Evolutionary conservation across 164 flowering plant species (phyloP).

Genomic region (Buxus sempervirens): DNA sequence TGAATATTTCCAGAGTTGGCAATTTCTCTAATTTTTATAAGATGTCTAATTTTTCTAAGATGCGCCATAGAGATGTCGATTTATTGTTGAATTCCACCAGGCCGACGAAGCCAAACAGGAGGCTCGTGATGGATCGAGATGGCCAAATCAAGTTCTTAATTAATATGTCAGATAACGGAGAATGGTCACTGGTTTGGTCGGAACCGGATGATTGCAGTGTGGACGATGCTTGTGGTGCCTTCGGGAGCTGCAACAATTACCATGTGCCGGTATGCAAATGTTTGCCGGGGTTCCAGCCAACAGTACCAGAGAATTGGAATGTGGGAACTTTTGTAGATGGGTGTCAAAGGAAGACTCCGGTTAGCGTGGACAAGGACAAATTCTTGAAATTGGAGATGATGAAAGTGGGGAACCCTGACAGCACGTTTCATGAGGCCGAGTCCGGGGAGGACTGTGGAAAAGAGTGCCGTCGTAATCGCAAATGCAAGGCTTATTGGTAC

Average conservation of each 20-base stretch:
- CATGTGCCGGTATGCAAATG: constrained; percentile 12
- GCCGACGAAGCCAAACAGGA: background rate
- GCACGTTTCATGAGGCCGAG: constrained; percentile 7
- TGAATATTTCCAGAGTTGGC: background rate
- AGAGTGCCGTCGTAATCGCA: background rate
- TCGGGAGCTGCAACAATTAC: constrained; percentile 16
- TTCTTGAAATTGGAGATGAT: constrained; percentile 30
- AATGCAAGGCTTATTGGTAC: no score
- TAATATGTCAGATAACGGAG: background rate
- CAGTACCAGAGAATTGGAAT: constrained; percentile 1
- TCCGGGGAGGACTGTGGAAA: constrained; percentile 23
- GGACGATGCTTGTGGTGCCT: constrained; percentile 19
- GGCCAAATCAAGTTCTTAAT: constrained; percentile 16
- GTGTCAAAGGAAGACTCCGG: constrained; percentile 9
- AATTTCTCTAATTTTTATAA: background rate
- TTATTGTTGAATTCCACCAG: background rate
- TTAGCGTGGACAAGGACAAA: constrained; percentile 15
- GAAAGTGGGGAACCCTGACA: constrained; percentile 26
- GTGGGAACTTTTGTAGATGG: constrained; percentile 14
- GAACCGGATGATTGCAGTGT: constrained; percentile 21
- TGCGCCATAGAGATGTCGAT: background rate
- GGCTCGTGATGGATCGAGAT: constrained; percentile 24
- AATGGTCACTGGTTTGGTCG: constrained; percentile 10
- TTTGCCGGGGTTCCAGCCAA: constrained; percentile 15
- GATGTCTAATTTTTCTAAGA: no score